Evolutionary conservation across 768 basidiomycete species (phyloP).

Genomic region (Collybiopsis luxurians): DNA sequence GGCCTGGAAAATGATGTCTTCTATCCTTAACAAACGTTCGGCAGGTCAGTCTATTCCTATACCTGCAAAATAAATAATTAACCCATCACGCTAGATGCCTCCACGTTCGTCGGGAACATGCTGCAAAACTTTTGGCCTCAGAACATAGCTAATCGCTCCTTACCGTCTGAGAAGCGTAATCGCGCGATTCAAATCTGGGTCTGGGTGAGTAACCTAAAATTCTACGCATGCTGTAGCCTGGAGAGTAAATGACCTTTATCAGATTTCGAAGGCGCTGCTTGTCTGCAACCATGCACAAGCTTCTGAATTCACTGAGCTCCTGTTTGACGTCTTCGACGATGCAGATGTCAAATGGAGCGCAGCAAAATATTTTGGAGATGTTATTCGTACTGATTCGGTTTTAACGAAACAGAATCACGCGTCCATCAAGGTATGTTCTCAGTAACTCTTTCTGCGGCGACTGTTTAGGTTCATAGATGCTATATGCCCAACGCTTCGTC

Average conservation of each 20-base stretch:
- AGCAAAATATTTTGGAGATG: slow-evolving; percentile 69
- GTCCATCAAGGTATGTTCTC: slow-evolving; percentile 61
- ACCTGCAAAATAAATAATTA: not conserved
- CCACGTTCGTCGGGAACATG: slow-evolving; percentile 39
- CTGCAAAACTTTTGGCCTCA: slow-evolving; percentile 47
- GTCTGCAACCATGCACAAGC: slow-evolving; percentile 68
- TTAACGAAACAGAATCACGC: slow-evolving; percentile 79
- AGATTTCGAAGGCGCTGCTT: slow-evolving; percentile 81
- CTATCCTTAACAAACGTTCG: slow-evolving; percentile 76
- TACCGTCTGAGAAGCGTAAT: slow-evolving; percentile 37
- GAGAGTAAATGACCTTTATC: not conserved
- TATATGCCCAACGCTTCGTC: slow-evolving; percentile 76
- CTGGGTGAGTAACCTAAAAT: slow-evolving; percentile 49
- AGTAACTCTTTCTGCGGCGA: not conserved
- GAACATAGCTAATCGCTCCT: slow-evolving; percentile 36
- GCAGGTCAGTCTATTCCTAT: slow-evolving; percentile 46
- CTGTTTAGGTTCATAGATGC: slow-evolving; percentile 43
- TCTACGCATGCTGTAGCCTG: not conserved
- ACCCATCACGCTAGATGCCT: slow-evolving; percentile 36
- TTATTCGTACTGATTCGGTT: slow-evolving; percentile 58
- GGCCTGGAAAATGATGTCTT: slow-evolving; percentile 55
- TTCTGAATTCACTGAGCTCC: slow-evolving; percentile 50
- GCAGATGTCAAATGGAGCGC: slow-evolving; percentile 63
- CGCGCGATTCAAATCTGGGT: slow-evolving; percentile 59
- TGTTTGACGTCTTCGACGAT: slow-evolving; percentile 75